phyloP scores from a whole-genome alignment of 1,284 basidiomycete genomes.

The Boletus sp. region DNA sequence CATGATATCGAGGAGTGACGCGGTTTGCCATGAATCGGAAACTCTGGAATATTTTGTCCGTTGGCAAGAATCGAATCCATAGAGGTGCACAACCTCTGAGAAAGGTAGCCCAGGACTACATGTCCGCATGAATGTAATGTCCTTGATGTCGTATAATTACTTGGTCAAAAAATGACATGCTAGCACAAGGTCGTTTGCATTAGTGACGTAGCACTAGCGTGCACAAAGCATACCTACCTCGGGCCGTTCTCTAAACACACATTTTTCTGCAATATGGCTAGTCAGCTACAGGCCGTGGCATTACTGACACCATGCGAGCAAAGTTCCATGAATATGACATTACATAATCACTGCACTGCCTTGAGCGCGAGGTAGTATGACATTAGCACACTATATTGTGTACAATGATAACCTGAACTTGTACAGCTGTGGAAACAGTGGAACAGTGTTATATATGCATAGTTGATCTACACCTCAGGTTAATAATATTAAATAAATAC shows the following conservation, averaged over 20 bases:
- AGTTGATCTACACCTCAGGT: background rate
- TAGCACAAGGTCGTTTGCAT: background rate
- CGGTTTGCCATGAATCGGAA: background rate
- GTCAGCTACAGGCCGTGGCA: background rate
- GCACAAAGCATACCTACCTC: background rate
- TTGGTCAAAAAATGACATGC: background rate
- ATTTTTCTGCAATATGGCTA: background rate
- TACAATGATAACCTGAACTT: too few relatives aligned
- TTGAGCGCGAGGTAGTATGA: too few relatives aligned
- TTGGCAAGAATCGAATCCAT: conserved; percentile 4
- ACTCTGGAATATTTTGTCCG: background rate
- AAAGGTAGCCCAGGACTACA: background rate
- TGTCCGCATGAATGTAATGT: conserved; percentile 5
- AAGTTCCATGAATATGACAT: background rate
- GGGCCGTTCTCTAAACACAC: background rate
- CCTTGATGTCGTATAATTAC: background rate
- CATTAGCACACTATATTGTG: too few relatives aligned
- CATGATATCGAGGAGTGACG: background rate
- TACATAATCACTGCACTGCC: too few relatives aligned
- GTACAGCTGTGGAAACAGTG: background rate
- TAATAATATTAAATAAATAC: background rate
- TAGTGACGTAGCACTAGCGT: background rate
- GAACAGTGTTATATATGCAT: background rate
- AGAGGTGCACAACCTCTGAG: background rate
- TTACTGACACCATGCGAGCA: background rate